Evolutionary conservation across 805 yeast species (phyloP), one percentile per base, ranked within the genome.

Genomic region (Wickerhamiella spandovensis): DNA sequence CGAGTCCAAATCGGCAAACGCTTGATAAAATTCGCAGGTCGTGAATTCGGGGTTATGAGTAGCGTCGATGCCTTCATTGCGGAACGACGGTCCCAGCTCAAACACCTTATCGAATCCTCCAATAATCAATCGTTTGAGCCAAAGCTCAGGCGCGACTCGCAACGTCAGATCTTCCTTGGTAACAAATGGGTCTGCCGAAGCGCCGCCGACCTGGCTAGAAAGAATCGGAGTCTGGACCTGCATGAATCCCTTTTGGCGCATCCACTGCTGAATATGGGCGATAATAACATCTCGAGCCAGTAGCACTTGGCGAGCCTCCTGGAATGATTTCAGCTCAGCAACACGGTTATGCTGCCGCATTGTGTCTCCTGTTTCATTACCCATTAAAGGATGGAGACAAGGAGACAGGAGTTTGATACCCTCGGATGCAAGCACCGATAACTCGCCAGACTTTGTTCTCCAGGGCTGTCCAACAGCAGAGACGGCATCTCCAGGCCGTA

Each of bases 1-100:
- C 24, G 84, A 84, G 0, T 76, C 74, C 55, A 92, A 67, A 9
- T 75, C 70, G 0, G 82, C 78, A 61, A 75, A 88, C 0, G 84
- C 73, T 58, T 82, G 84, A 63, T 90, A 90, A 58, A 87, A 84
- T 63, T 90, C 98, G 62, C 95, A 80, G 2, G 87, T 78, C 1
- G 95, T 82, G 63, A 89, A 90, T 61, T 90, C 98, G 0, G 96
- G 95, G 65, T 90, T 92, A 64, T 90, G 98, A 0, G 95, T 84
- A 1, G 83, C 72, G 63, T 90, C 98, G 25, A 90, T 73, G 6
- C 97, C 95, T 67, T 92, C 98, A 60, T 92, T 92, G 58, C 98
- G 72, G 65, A 89, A 92, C 44, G 74, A 80, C 48, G 76, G 57
- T 0, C 97, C 97, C 48, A 92, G 77, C 61, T 92, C 97, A 64